Evolutionary conservation across 176 grass and related monocot species (phyloP), one percentile per base, ranked within the genome.

Genomic region (Pontederia crassipes): DNA sequence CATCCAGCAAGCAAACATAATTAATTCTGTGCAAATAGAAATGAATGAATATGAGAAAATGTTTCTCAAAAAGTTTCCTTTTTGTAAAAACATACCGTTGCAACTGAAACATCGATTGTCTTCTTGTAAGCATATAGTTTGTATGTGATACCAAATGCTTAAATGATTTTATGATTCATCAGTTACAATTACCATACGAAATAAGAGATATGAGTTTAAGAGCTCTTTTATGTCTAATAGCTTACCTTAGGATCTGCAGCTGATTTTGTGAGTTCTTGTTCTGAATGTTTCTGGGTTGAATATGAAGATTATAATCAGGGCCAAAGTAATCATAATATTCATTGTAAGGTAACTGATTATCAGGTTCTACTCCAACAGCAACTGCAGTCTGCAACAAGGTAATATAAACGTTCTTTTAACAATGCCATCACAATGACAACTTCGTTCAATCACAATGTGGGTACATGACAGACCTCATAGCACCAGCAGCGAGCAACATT

Each of bases 401-500:
- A 52, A 52, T 28, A 12, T 2, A 60, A 65, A 13, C 47, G 16
- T 68, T 58, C 78, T 20, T 32, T 15, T 60, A 60, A 13, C 28
- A 24, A 32, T 32, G 6, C 14, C 12, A 46, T 50, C 17, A 32
- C 9, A 72, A 63, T 66, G 58, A n/a, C 12, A 72, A 67, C 58
- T 28, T 32, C 28, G 28, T 26, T 24, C 20, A 46, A 62, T 3
- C 8, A 64, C 9, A 10, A 48, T 48, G 46, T 27, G 28, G 12
- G 17, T 11, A 54, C 5, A 10, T 10, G 35, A 26, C 65, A 55
- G 47, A 95, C 90, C 90, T 95, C 90, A 49, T 95, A 95, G 60
- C 79, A 83, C 90, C 90, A 95, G 68, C 90, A 95, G 69, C 90
- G 79, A 67, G 90, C 90, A 70, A 95, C 90, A 79, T 95, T 95